Conservation (phyloP, 306 rosid genomes). For the Coriaria nepalensis region DNA sequence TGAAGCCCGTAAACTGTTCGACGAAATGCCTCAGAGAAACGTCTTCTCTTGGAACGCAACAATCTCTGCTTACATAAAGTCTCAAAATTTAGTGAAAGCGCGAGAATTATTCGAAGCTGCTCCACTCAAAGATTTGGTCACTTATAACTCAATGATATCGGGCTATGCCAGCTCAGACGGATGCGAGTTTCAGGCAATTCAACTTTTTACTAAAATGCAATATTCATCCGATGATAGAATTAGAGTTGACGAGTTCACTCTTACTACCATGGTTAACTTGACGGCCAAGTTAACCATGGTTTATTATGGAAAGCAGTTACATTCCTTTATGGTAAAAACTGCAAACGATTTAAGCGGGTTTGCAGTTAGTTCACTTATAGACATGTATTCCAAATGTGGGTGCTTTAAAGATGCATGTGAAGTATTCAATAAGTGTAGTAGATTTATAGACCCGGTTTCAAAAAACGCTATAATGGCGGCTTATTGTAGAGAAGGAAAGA, state of each 20-base stretch:
- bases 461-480: slow-evolving; percentile 75
- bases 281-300: slow-evolving; percentile 30
- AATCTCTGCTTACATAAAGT: slow-evolving; percentile 40
- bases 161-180: slow-evolving; percentile 46
- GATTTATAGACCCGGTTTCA: slow-evolving; percentile 37
- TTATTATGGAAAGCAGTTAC: slow-evolving; percentile 54
- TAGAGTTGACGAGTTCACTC: slow-evolving; percentile 46
- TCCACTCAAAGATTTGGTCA: slow-evolving; percentile 42
- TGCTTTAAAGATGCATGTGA: slow-evolving; percentile 34
- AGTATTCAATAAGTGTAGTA: slow-evolving; percentile 28
- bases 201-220: slow-evolving; percentile 46
- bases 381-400: slow-evolving; percentile 74
- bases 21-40: slow-evolving; percentile 55
- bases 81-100: slow-evolving; percentile 43
- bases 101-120: slow-evolving; percentile 37
- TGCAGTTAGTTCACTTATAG: slow-evolving; percentile 50
- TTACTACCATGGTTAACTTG: slow-evolving; percentile 58
- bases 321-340: slow-evolving; percentile 65
- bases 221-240: slow-evolving; percentile 19
- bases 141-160: slow-evolving; percentile 52
- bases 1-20: slow-evolving; percentile 54
- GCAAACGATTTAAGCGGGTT: slow-evolving; percentile 36
- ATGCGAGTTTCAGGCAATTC: slow-evolving; percentile 32
- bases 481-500: slow-evolving; percentile 58
- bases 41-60: slow-evolving; percentile 68